Evolutionary conservation across 305 asterid species (phyloP).

Genomic region (Fraxinus greggii): DNA sequence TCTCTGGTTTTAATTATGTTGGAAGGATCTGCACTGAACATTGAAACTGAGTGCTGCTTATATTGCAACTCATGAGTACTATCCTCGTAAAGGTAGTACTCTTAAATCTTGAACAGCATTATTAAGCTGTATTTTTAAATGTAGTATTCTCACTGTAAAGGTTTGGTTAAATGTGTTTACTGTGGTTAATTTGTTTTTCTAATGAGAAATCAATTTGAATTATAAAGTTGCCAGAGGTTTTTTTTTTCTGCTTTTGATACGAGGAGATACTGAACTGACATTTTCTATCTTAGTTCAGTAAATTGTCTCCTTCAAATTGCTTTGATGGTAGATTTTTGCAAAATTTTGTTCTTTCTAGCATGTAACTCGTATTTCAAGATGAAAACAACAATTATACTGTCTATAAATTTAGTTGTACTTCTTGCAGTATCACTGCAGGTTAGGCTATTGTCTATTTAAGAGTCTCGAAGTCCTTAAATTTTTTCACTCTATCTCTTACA

Average conservation of each 20-base stretch:
- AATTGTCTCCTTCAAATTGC: background rate
- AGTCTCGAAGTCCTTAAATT: background rate
- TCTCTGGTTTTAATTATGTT: conserved; percentile 2
- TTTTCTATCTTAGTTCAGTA: conserved; percentile 4
- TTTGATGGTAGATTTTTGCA: background rate
- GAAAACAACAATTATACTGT: background rate
- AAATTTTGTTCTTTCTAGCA: background rate
- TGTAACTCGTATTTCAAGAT: background rate
- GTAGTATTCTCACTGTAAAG: background rate
- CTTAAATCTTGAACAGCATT: background rate
- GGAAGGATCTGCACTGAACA: background rate
- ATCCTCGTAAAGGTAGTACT: background rate
- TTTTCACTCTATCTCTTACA: background rate
- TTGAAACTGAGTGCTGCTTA: background rate
- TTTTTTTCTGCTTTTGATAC: conserved; percentile 4
- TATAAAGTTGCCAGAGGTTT: background rate
- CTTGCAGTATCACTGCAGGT: background rate
- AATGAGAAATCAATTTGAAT: background rate
- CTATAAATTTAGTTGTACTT: conserved; percentile 1
- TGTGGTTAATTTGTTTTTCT: background rate
- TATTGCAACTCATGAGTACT: background rate
- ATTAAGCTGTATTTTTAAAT: background rate
- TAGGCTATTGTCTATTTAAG: background rate
- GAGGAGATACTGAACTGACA: background rate
- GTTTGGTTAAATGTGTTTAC: background rate